Percentiles rank a stretch among this genome's conserved stretches.
phyloP scores from a whole-genome alignment of 306 rosid species.

The Alnus rubra region DNA sequence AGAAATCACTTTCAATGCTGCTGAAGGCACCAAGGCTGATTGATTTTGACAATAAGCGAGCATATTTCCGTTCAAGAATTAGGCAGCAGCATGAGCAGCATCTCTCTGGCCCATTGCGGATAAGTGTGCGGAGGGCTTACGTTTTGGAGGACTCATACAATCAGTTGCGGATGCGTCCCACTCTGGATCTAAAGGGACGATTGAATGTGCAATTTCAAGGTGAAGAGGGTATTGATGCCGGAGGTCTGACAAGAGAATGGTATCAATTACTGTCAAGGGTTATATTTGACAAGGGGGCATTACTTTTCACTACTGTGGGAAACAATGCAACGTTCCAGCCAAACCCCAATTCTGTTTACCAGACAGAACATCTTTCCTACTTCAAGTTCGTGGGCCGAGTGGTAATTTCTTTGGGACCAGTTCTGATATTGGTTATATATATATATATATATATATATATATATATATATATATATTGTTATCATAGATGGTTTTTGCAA shows the following conservation, averaged over 20 bases:
- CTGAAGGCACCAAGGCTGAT: conserved; percentile 95
- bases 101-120: conserved; percentile 80
- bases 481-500: background rate
- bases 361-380: conserved; percentile 98
- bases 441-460: conserved; percentile 10
- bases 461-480: background rate
- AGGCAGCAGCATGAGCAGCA: conserved; percentile 97
- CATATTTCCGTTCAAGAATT: conserved; percentile 94
- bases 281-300: conserved; percentile 93
- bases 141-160: conserved; percentile 96
- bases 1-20: conserved; percentile 96
- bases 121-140: conserved; percentile 92
- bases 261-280: conserved; percentile 95
- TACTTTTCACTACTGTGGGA: conserved; percentile 96
- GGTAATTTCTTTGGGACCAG: conserved; percentile 51
- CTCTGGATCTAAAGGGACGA: conserved; percentile 85
- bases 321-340: conserved; percentile 97
- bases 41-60: conserved; percentile 94
- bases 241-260: conserved; percentile 99
- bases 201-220: conserved; percentile 97
- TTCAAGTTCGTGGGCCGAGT: conserved; percentile 98
- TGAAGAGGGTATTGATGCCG: conserved; percentile 99
- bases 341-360: conserved; percentile 94
- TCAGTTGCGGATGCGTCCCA: conserved; percentile 94
- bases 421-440: background rate